Evolutionary conservation across 441 rosid genomes (phyloP).

Genomic region (Populus hybrid): DNA sequence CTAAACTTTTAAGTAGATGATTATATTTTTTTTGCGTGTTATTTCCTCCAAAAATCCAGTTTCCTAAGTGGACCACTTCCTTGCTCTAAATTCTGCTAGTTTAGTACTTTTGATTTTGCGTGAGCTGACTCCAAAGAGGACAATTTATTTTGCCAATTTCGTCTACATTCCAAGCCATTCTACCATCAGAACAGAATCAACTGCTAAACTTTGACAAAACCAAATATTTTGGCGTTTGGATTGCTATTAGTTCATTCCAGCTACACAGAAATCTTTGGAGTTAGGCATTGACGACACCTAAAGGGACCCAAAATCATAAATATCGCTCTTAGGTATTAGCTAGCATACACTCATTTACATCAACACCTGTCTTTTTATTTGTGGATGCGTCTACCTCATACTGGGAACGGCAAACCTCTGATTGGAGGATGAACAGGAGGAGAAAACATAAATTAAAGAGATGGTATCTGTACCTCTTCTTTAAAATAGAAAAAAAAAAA

Average conservation of each 20-base stretch:
- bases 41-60: not conserved
- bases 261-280: not conserved
- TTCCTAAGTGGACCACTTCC: not conserved
- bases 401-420: not conserved
- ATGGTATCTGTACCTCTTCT: not conserved
- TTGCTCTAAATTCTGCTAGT: not conserved
- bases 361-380: not conserved
- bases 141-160: not conserved
- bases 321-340: not conserved
- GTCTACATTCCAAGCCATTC: not conserved
- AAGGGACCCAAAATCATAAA: not conserved
- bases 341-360: not conserved
- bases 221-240: not conserved
- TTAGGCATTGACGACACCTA: not conserved
- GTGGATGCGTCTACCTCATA: not conserved
- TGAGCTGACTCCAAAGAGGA: not conserved
- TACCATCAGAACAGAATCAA: not conserved
- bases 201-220: not conserved
- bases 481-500: not conserved
- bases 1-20: not conserved
- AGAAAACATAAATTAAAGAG: not conserved
- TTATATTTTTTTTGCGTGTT: not conserved
- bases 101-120: not conserved
- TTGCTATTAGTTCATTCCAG: not conserved
- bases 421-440: not conserved